Evolutionary conservation across 495 filamentous ascomycete species (phyloP), one percentile per base, ranked within the genome.

Genomic region (Aspergillus indologenus): DNA sequence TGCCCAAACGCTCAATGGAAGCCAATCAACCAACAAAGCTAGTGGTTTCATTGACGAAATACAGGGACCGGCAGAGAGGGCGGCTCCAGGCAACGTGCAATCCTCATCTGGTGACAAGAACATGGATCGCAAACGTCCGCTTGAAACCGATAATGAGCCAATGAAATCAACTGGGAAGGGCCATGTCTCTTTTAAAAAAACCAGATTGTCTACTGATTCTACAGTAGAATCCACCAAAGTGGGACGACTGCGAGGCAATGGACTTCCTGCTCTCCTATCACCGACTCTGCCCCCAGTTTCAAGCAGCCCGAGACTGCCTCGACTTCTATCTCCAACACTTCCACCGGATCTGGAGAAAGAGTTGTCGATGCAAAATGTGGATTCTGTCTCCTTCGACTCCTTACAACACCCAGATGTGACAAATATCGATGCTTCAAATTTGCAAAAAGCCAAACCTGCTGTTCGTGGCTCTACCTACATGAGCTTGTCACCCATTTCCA

Each of bases 291-390:
- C 74, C 21, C 74, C 78, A 20, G 71, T 68, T 34, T 68, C 69
- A 19, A 58, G 47, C 15, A 69, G 63, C 29, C 70, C 71, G 18
- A 65, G 58, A 57, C 58, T 79, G 54, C 75, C 76, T 20, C 71
- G 69, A 22, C 68, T 79, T 24, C 58, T 79, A 21, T 79, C 76
- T 15, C 75, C 74, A 9, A 78, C 78, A n/a, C 67, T 82, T 9
- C 76, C 79, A 9, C 76, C 77, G 15, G 71, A 79, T 45, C 72
- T 82, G 48, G 79, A 82, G 58, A 78, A 75, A 57, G 77, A 79
- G 55, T 57, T 82, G 5, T 73, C 76, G 12, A 68, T 61, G 45
- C 60, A 74, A 45, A 64, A 66, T 26, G 68, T 71, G 21, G 64
- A 62, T 18, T 60, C 59, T 11, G 60, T 66, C 2, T 44, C 57